Evolutionary conservation across 805 yeast genomes (phyloP).

Genomic region (Metschnikowia gruessii): DNA sequence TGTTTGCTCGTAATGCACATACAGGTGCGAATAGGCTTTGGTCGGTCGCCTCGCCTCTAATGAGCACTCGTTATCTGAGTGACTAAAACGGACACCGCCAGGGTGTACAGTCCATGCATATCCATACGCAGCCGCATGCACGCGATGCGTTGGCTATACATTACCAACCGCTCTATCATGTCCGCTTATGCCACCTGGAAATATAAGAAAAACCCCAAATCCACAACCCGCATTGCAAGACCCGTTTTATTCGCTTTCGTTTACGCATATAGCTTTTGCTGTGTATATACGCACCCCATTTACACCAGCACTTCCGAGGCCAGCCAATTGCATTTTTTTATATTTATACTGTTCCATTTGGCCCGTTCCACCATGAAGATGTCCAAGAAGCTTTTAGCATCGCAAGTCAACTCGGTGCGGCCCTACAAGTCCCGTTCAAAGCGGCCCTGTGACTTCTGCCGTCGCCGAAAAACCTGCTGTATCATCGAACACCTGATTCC

Average conservation of each 20-base stretch:
- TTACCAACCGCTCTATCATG: neutral
- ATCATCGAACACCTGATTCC: conserved; percentile 31
- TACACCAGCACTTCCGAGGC: neutral
- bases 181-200: neutral
- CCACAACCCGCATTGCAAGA: neutral
- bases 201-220: conserved; percentile 5
- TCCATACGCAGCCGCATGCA: conserved; percentile 6
- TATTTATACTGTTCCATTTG: too few species aligned
- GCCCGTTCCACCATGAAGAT: conserved; percentile 10
- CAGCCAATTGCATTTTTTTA: neutral
- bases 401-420: conserved; percentile 24
- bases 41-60: neutral
- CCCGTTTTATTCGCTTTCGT: neutral
- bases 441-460: conserved; percentile 37
- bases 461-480: conserved; percentile 35
- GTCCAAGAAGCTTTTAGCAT: conserved; percentile 18
- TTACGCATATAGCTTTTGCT: conserved; percentile 3
- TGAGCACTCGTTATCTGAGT: conserved; percentile 2
- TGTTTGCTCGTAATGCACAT: conserved; percentile 1
- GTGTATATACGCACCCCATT: neutral
- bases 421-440: conserved; percentile 35
- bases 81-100: conserved; percentile 1
- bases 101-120: conserved; percentile 8
- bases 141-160: conserved; percentile 4
- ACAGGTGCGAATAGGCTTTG: neutral